Base-by-base conservation (phyloP, 139 green algal species). In the Klebsormidium nitens region DNA sequence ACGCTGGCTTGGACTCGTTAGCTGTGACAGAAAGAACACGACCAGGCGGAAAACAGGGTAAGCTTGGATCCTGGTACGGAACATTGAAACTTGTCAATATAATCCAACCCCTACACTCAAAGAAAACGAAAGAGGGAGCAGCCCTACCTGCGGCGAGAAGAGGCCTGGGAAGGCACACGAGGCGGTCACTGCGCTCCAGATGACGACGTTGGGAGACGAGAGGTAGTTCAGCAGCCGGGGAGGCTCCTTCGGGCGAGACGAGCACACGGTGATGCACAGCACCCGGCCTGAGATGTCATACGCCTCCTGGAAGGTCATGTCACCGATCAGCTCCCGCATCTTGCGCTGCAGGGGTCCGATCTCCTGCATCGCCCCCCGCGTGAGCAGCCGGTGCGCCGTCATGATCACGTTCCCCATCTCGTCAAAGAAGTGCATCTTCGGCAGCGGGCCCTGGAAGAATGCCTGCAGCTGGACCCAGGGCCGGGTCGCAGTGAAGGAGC, bases 221-320 rank as follows among this genome's bases (percentile, higher is more conserved):
- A 87, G 76, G 57, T 87, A 86, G 61, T 86, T 87, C n/a, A 87
- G 72, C 50, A 87, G 58, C 11, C 75, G 52, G 31, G 77, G 80
- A 39, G 72, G 90, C 82, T 97, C 92, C 65, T 95, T 88, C 14
- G n/a, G 60, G 91, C 82, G 36, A 55, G 46, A 23, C 23, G 46
- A 55, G 23, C 23, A 55, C 6, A 96, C 87, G 4, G 82, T 86
- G 14, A 97, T 85, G 78, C 96, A 96, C 26, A 97, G 88, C 37
- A 97, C 87, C 69, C 92, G 87, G 19, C 93, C 91, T 85, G 85
- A 83, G 32, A 83, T 49, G 34, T 87, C 82, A 66, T 79, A 84
- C 5, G 82, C 82, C 48, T 87, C 82, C 74, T 87, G 82, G 74
- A 87, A 87, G 34, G 82, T 87, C 29, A 84, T 64, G 52, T 87